A percentile compares a stretch with the other conserved stretches of the same genome.
Evolutionary conservation across 257 asterid species (phyloP).

Genomic region (Solanum boliviense): DNA sequence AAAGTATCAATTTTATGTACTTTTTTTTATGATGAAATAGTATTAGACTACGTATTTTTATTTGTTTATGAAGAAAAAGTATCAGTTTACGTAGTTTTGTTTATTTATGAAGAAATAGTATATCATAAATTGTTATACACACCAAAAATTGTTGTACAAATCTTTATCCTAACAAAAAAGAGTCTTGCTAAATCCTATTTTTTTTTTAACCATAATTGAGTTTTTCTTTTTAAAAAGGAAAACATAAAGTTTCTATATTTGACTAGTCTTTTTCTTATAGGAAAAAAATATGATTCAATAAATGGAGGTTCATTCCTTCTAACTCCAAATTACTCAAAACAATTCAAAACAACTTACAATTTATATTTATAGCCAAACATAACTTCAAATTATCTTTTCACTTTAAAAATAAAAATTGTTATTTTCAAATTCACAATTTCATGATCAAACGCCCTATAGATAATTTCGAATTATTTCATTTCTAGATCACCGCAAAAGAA

Average conservation of each 20-base stretch:
- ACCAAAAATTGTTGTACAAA: neutral
- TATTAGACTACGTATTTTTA: no score
- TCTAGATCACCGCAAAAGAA: neutral
- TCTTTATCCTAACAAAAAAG: neutral
- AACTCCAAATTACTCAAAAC: no score
- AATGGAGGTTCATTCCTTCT: neutral
- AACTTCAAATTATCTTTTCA: neutral
- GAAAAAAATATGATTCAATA: no score
- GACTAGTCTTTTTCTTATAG: neutral
- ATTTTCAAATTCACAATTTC: neutral
- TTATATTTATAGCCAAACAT: neutral
- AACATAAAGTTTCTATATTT: no score
- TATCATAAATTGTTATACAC: neutral
- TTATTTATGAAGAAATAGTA: no score
- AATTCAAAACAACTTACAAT: neutral
- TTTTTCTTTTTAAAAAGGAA: no score
- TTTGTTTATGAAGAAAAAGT: no score
- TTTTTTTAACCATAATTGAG: no score
- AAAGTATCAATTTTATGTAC: neutral
- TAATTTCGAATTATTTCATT: neutral
- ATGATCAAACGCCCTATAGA: neutral
- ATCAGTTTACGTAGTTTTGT: no score
- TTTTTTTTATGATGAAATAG: no score
- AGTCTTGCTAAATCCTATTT: neutral
- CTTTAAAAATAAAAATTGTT: no score